Percentiles rank a stretch among this genome's conserved stretches.
phyloP scores from a whole-genome alignment of 2,329 filamentous ascomycete genomes.

The Calonectria hongkongensis region DNA sequence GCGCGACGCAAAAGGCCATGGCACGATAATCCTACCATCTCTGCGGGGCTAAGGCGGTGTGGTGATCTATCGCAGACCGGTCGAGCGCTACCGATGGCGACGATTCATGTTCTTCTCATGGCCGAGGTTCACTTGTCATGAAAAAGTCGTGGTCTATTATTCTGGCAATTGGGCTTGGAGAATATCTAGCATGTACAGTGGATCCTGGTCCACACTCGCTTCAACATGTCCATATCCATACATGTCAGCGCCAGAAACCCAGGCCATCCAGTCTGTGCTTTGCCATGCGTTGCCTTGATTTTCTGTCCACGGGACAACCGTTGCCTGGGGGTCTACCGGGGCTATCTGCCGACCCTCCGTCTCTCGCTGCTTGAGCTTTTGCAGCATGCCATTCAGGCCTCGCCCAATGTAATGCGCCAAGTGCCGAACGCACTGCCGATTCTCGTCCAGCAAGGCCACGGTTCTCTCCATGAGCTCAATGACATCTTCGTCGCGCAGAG shows the following conservation, averaged over 20 bases:
- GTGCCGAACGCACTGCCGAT: constrained; percentile 53
- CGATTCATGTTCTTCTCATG: not conserved
- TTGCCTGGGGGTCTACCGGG: not conserved
- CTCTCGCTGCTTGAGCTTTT: constrained; percentile 53
- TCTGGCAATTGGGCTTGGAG: constrained; percentile 30
- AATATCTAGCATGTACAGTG: constrained; percentile 33
- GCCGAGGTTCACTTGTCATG: not conserved
- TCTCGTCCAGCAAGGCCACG: constrained; percentile 51
- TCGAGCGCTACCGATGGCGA: no score
- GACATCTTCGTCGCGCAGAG: constrained; percentile 58
- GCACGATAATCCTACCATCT: not conserved
- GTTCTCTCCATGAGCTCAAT: constrained; percentile 52
- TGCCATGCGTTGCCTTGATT: constrained; percentile 23
- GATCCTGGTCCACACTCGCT: constrained; percentile 20
- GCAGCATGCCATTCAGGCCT: constrained; percentile 56
- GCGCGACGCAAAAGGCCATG: not conserved
- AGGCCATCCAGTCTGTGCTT: constrained; percentile 26
- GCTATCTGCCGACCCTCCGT: constrained; percentile 30
- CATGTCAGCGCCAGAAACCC: constrained; percentile 19
- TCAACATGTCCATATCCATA: constrained; percentile 11
- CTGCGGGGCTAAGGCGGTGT: not conserved
- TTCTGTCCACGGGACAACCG: constrained; percentile 15
- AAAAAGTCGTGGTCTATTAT: not conserved
- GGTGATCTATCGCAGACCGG: no score
- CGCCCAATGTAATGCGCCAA: constrained; percentile 56